Conservation (phyloP, 306 rosid species). For the Prosopis cineraria region DNA sequence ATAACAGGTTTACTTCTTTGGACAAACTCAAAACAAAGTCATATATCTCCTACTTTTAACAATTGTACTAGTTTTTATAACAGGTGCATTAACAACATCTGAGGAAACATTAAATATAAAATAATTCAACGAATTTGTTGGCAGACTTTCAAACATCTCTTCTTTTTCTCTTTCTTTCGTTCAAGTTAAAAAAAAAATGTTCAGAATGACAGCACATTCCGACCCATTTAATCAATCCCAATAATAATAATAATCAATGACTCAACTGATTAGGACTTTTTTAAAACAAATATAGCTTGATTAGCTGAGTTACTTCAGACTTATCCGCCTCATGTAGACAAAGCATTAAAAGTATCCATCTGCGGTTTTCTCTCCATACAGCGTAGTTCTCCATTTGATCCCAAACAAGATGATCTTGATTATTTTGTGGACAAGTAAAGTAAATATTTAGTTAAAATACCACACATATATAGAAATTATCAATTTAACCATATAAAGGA, state of each 20-base stretch:
- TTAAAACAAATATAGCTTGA: too few species aligned
- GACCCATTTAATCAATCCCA: conserved; percentile 19
- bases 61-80: too few species aligned
- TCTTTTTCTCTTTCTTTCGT: neutral
- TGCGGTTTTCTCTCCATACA: conserved; percentile 85
- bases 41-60: too few species aligned
- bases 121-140: neutral
- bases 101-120: neutral
- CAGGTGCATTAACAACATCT: neutral
- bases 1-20: too few species aligned
- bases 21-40: too few species aligned
- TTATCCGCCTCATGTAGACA: too few species aligned
- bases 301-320: too few species aligned
- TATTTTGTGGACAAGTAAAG: too few species aligned
- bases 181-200: conserved; percentile 7
- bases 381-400: conserved; percentile 90
- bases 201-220: conserved; percentile 13
- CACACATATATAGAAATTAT: too few species aligned
- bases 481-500: too few species aligned
- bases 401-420: conserved; percentile 88
- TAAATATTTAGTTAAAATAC: too few species aligned
- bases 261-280: too few species aligned
- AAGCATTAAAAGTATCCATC: conserved; percentile 80
- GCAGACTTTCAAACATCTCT: neutral
- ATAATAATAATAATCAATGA: neutral